Evolutionary conservation across 371 early-diverging fungal genomes (phyloP).

Genomic region (Rhizomucor pusillus): DNA sequence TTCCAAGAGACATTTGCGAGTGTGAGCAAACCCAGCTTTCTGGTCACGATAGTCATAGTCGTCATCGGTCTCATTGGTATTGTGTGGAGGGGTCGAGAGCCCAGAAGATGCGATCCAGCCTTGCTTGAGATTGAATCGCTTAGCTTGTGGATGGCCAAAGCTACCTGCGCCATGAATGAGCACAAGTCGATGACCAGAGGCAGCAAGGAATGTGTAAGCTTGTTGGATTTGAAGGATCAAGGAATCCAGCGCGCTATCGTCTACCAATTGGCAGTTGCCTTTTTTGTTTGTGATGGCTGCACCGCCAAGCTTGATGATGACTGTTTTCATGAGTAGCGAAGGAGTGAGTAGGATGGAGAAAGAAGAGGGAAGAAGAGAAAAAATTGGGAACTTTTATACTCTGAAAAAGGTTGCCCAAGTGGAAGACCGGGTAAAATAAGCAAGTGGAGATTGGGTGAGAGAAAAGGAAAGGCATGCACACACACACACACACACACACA

Average conservation of each 20-base stretch:
- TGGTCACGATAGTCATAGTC: conserved; percentile 6
- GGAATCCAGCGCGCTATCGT: conserved; percentile 6
- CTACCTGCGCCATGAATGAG: conserved; percentile 51
- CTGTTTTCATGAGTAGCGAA: conserved; percentile 18
- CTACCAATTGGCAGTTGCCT: conserved; percentile 25
- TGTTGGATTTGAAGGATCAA: conserved; percentile 25
- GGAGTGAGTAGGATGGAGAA: not conserved
- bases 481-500: too few species aligned
- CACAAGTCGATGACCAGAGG: conserved; percentile 24
- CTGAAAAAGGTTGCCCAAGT: too few species aligned
- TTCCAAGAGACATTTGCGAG: conserved; percentile 23
- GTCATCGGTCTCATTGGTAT: not conserved
- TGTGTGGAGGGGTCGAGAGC: conserved; percentile 10
- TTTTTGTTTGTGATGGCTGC: conserved; percentile 49
- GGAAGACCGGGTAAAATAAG: too few species aligned
- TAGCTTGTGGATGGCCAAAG: conserved; percentile 52
- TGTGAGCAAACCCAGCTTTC: conserved; percentile 29
- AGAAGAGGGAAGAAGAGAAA: too few species aligned
- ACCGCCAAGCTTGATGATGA: conserved; percentile 48
- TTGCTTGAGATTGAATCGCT: conserved; percentile 27
- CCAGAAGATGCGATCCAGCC: conserved; percentile 29
- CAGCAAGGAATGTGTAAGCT: conserved; percentile 19
- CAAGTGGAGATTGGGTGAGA: too few species aligned
- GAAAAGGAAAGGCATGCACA: too few species aligned
- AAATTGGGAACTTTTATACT: too few species aligned